phyloP scores from a whole-genome alignment of 2,329 filamentous ascomycete species.

The Penicillium sp. region DNA sequence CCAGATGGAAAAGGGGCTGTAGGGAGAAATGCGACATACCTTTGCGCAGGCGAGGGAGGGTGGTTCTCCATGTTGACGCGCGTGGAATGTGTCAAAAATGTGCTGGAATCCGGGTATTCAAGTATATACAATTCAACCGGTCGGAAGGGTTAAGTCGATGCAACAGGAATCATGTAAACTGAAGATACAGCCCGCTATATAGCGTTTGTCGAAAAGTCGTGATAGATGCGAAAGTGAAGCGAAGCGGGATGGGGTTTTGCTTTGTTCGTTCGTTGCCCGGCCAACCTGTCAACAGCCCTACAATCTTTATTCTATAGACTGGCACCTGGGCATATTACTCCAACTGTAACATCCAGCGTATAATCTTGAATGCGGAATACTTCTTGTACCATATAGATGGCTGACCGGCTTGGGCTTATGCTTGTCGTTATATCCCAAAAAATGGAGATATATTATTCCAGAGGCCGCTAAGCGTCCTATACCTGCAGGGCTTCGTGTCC shows the following conservation, averaged over 20 bases:
- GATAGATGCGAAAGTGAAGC: slow-evolving; percentile 3
- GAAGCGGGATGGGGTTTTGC: slow-evolving; percentile 11
- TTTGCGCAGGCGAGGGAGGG: slow-evolving; percentile 19
- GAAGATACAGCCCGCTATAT: neutral
- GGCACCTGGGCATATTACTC: neutral
- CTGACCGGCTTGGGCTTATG: too few species aligned
- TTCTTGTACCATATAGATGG: too few species aligned
- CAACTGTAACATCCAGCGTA: too few species aligned
- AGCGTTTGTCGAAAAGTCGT: slow-evolving; percentile 1
- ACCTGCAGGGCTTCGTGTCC: too few species aligned
- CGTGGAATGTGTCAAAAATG: slow-evolving; percentile 27
- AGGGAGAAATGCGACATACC: slow-evolving; percentile 18
- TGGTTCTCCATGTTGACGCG: slow-evolving; percentile 24
- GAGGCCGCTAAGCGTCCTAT: too few species aligned
- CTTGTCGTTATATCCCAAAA: too few species aligned
- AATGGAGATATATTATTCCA: too few species aligned
- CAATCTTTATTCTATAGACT: neutral
- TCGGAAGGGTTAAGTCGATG: neutral
- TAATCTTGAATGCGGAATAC: too few species aligned
- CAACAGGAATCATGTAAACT: neutral
- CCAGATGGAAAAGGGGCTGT: neutral
- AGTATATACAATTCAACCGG: neutral
- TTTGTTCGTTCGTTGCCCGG: slow-evolving; percentile 11
- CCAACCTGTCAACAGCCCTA: slow-evolving; percentile 2
- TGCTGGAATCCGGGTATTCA: slow-evolving; percentile 10